phyloP scores from a whole-genome alignment of 768 basidiomycete genomes.

The Auricularia cornea region DNA sequence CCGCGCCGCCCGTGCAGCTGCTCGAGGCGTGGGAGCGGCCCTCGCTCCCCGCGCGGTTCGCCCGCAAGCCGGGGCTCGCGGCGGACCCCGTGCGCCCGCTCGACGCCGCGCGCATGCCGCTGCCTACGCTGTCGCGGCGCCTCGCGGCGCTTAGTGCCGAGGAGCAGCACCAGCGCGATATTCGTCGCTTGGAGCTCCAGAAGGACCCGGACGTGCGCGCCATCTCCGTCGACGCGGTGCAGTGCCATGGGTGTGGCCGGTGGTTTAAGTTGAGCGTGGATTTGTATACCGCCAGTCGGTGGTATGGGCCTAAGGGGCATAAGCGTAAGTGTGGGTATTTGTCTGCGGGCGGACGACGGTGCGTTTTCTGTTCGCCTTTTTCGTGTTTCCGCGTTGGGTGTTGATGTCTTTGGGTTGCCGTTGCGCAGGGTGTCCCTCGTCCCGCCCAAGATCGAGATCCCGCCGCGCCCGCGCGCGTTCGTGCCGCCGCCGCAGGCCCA shows the following conservation, averaged over 20 bases:
- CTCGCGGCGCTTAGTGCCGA: not conserved
- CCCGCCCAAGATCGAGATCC: no score
- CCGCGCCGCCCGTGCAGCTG: not conserved
- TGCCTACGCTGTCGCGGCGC: not conserved
- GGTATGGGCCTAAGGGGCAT: not conserved
- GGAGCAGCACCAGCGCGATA: not conserved
- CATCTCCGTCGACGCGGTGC: not conserved
- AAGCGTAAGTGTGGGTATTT: not conserved
- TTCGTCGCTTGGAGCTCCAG: not conserved
- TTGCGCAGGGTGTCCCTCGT: no score
- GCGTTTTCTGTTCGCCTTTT: not conserved
- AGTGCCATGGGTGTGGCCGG: not conserved
- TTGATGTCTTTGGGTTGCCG: not conserved
- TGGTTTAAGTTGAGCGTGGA: not conserved
- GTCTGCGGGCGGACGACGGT: not conserved
- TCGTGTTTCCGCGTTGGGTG: not conserved
- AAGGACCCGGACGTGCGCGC: not conserved
- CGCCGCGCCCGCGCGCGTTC: no score
- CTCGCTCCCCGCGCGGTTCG: not conserved
- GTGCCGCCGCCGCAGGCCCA: no score
- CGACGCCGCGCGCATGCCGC: not conserved
- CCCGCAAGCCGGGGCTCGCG: not conserved
- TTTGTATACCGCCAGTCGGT: not conserved
- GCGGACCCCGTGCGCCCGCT: not conserved
- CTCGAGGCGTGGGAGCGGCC: not conserved